Base-by-base conservation (phyloP, 176 grass and related monocot species). In the Chloris gayana region DNA sequence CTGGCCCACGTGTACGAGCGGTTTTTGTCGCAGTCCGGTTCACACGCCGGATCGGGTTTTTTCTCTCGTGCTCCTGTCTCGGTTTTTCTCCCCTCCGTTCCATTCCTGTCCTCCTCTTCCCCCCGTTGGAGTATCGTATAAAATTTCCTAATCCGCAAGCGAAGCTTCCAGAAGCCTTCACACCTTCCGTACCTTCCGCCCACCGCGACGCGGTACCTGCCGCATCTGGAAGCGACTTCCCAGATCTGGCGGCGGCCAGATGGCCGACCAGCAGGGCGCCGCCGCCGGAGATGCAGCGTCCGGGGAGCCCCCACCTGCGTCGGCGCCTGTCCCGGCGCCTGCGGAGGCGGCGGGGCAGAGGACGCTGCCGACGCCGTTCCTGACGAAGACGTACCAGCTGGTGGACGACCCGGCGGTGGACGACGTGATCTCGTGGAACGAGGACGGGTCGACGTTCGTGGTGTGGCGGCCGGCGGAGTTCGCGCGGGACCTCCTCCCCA, bases 381-480 rank as follows among this genome's bases (percentile, higher is more conserved):
- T 95, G 27, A 91, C 90, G 46, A 98, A 98, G 84, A 98, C 96
- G 57, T 91, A 93, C 85, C 92, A 93, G 84, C 83, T 95, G 29
- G 96, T 98, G 17, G 96, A 95, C 1, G 90, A 98, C 82, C 88
- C 90, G 18, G 60, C 75, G 58, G 84, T 93, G 6, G 92, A 98
- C 69, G 96, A 98, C 74, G 90, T 98, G 26, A 98, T 98, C 70
- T 95, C 96, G 26, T 98, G 96, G 96, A 87, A 81, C 80, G 90
- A 93, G 39, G 92, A 95, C 66, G 96, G 96, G 31, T 89, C 90
- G 22, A 89, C 92, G 26, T 98, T 98, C 81, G 79, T 98, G 13
- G 96, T 98, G 70, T 98, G 96, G 96, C 81, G 92, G 0, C 96
- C 92, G 26, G 88, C 95, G 17, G 96, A 98, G 85, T 98, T 98